Evolutionary conservation across 495 filamentous ascomycete genomes (phyloP), one percentile per base, ranked within the genome.

Genomic region (Annulohypoxylon nitens): DNA sequence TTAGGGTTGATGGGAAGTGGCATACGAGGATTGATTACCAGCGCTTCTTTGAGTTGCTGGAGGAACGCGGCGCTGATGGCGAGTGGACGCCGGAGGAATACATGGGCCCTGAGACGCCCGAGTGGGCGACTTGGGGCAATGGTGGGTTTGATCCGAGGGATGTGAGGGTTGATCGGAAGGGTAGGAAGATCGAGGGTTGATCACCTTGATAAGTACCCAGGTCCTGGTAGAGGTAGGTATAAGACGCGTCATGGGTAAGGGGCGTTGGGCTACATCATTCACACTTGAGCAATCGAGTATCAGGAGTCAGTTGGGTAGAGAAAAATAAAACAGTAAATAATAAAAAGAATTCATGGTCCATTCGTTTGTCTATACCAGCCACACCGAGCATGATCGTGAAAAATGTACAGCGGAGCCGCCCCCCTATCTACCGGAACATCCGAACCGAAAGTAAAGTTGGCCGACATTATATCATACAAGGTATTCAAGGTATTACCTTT

Each of bases 141-240:
- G 95, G 95, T 2, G 95, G 95, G 1, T 98, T 98, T 78, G 92
- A 98, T 83, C 95, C 95, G 1, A 86, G 91, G 47, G 95, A 98
- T 82, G 86, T 90, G 81, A 89, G 95, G 70, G 93, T 97, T 34
- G 89, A 92, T 78, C 86, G 88, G 64, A 97, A 96, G 80, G 93
- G 94, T 1, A 76, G 80, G 60, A 82, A 82, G 57, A 83, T 86
- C 14, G 83, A 82, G 48, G 70, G 67, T 30, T 79, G 39, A 43
- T 43, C 14, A 4, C 11, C 39, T 14, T 30, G 26, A 30, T 30
- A 5, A 14, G 8, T 12, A 8, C 11, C 36, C 36, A 39, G 39
- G 39, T 43, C 30, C 30, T 2, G 30, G 30, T 30, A 30, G 30
- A 76, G 61, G 36, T 37, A 20, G 26, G 11, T n/a, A 43, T 39